phyloP scores from a whole-genome alignment of 2,329 filamentous ascomycete genomes.

The Cytospora piceicola region DNA sequence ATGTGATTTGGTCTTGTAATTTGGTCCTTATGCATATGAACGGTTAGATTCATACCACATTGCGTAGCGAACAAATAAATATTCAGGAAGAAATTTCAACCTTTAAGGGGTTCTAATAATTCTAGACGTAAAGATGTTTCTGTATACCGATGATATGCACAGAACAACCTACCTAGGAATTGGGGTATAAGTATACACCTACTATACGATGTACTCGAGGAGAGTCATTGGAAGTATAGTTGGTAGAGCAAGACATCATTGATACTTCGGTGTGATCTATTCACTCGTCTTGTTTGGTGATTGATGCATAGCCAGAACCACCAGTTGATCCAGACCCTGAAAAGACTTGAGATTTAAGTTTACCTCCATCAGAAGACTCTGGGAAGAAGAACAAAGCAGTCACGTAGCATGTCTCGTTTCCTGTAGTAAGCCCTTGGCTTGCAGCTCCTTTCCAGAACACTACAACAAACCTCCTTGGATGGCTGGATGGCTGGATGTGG shows the following conservation, averaged over 20 bases:
- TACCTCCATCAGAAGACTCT: neutral
- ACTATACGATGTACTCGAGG: too few species aligned
- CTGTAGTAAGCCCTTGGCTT: conserved; percentile 1
- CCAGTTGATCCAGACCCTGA: too few species aligned
- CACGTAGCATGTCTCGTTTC: conserved; percentile 15
- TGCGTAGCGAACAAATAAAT: neutral
- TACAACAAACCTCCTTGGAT: conserved; percentile 21
- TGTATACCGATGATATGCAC: too few species aligned
- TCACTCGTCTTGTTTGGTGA: too few species aligned
- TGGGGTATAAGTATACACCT: too few species aligned
- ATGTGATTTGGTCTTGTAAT: neutral
- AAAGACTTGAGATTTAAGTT: neutral
- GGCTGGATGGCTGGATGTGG: conserved; percentile 1
- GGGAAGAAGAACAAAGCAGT: neutral
- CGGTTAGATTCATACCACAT: neutral
- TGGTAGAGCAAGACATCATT: too few species aligned
- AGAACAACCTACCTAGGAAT: too few species aligned
- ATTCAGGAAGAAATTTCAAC: neutral
- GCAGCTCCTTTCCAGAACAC: conserved; percentile 4
- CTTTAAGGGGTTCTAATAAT: too few species aligned
- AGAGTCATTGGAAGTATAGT: too few species aligned
- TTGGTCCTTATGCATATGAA: neutral
- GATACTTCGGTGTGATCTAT: too few species aligned
- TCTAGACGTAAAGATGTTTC: too few species aligned
- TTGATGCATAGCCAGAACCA: too few species aligned